Conservation (phyloP, 352 stramenopile genomes). For the Achlya hypogyna region DNA sequence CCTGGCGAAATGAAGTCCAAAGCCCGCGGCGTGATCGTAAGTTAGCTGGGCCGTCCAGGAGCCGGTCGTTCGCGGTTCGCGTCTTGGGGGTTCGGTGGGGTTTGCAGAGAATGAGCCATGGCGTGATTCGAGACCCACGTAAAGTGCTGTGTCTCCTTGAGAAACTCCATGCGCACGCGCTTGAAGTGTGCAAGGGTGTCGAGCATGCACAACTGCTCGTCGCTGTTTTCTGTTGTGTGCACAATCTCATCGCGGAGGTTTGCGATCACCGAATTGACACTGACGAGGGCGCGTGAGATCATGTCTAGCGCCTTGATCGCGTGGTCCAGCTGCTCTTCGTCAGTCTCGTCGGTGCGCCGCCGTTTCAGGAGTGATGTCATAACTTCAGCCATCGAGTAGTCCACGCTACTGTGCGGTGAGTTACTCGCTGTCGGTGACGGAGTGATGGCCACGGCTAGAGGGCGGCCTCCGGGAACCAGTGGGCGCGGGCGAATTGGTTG, state of each 20-base stretch:
- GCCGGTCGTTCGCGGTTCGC: no score
- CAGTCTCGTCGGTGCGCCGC: not conserved
- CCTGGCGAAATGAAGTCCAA: no score
- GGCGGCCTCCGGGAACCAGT: no score
- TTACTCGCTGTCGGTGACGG: not conserved
- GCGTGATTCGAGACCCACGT: not conserved
- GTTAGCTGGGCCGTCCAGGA: no score
- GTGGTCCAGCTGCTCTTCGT: not conserved
- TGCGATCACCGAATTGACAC: not conserved
- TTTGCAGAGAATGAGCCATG: no score
- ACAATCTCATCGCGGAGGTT: not conserved
- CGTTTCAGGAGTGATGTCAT: not conserved
- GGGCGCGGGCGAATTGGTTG: no score
- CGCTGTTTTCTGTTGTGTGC: not conserved
- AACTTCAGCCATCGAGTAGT: not conserved
- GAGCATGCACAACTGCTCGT: not conserved
- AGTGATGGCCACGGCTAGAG: no score
- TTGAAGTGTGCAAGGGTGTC: not conserved
- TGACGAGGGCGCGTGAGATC: not conserved
- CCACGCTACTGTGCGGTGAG: not conserved
- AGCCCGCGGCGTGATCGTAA: no score
- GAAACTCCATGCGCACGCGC: not conserved
- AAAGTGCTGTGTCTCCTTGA: not conserved
- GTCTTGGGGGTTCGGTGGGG: no score
- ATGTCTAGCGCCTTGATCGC: not conserved